Conservation (phyloP, 164 flowering plant genomes). For the Stephania yunnanensis region DNA sequence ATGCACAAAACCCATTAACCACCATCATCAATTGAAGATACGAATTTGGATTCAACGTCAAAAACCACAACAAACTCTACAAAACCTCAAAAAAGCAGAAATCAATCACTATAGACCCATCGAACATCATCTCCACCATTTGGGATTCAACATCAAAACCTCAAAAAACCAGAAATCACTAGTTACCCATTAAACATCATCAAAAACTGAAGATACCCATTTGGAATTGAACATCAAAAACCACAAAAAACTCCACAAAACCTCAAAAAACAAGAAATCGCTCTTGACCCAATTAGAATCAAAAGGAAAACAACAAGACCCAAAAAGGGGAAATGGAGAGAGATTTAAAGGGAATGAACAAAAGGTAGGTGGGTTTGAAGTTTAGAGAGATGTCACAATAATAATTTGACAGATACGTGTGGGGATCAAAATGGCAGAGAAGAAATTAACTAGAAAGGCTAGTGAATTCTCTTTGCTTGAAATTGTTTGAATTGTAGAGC, state of each 20-base stretch:
- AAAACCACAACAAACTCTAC: too few relatives aligned
- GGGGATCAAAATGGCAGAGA: neutral
- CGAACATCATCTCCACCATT: neutral
- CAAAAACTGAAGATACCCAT: neutral
- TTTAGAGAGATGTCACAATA: neutral
- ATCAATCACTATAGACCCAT: too few relatives aligned
- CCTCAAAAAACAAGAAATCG: neutral
- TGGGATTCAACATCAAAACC: neutral
- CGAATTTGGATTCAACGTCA: too few relatives aligned
- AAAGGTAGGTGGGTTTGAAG: neutral
- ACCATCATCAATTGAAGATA: too few relatives aligned
- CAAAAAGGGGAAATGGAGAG: neutral
- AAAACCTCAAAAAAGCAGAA: too few relatives aligned
- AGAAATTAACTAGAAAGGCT: neutral
- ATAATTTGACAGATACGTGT: neutral
- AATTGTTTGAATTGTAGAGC: neutral
- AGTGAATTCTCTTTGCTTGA: neutral
- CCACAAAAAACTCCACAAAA: neutral
- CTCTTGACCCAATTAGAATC: too few relatives aligned
- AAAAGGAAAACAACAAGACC: neutral
- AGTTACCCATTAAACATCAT: too few relatives aligned
- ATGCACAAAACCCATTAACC: too few relatives aligned
- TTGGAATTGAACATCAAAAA: too few relatives aligned
- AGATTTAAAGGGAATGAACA: neutral
- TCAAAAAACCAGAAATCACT: neutral